Evolutionary conservation across 1,139 yeast species (phyloP), one percentile per base, ranked within the genome.

Genomic region (Yamadazyma blattariae): DNA sequence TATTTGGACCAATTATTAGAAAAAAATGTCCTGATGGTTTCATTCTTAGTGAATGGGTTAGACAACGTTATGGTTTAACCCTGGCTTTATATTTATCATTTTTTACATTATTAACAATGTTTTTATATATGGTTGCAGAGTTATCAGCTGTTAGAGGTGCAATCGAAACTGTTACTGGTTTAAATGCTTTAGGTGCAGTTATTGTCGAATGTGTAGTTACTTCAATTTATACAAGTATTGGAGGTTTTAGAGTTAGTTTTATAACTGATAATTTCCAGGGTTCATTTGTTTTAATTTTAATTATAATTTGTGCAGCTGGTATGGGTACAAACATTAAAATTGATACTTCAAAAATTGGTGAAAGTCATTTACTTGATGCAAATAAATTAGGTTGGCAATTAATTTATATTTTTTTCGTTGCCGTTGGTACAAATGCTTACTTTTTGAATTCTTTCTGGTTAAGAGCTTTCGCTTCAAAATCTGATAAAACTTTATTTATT

Each of bases 381-480:
- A 82, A 79, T 51, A 74, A 75, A 47, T 66, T 89, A 32, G 96
- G 96, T 12, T 89, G 96, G 95, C 94, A 89, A 67, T 71, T 90
- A 46, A 61, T 89, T 28, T 90, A 88, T 57, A 89, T 90, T 45
- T 67, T 90, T 42, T 76, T 84, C 9, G 82, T 90, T 29, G 97
- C 97, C 20, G 83, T 90, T 53, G 74, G 88, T 34, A 86, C 97
- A 27, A 90, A 90, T 51, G 96, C 88, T 54, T 79, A 90, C 52
- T 89, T 90, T 58, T 67, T 90, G 74, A 78, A 95, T 24, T 96
- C 96, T 0, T 89, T 89, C 57, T 90, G 97, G 97, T 66, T 90
- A 46, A 73, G 97, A 53, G 85, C 97, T 0, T 90, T 90, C 67
- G 96, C 97, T 4, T 82, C 96, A 12, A 77, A 78, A 44, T 66